Percentiles rank a stretch among this genome's conserved stretches.
phyloP scores from a whole-genome alignment of 2,329 filamentous ascomycete species.

The Bipolaris victoriae region DNA sequence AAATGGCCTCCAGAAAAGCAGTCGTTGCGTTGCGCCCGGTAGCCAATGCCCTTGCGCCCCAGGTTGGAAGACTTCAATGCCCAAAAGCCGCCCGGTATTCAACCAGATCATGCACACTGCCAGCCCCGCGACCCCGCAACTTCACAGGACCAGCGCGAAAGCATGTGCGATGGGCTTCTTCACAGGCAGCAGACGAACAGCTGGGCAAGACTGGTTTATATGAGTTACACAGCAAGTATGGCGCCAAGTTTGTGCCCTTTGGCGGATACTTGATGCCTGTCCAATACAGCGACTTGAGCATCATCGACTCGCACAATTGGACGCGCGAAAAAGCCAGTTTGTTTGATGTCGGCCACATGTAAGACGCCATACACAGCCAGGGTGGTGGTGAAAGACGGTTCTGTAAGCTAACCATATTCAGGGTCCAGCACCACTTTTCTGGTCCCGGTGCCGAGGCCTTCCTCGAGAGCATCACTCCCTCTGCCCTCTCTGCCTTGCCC shows the following conservation, averaged over 20 bases:
- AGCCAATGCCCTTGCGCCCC: conserved; percentile 31
- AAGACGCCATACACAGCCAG: conserved; percentile 41
- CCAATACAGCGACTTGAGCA: conserved; percentile 78
- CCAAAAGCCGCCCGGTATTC: conserved; percentile 20
- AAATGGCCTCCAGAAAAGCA: conserved; percentile 41
- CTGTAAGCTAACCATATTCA: conserved; percentile 33
- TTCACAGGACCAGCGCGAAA: conserved; percentile 22
- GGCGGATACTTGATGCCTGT: conserved; percentile 93
- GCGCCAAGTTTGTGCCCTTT: conserved; percentile 96
- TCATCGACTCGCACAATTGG: conserved; percentile 86
- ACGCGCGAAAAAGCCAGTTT: conserved; percentile 86
- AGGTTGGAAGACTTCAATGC: conserved; percentile 20
- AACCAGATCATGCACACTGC: conserved; percentile 23
- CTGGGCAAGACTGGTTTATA: conserved; percentile 73
- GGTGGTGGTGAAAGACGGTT: not conserved
- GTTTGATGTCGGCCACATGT: conserved; percentile 98
- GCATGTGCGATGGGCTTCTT: conserved; percentile 39
- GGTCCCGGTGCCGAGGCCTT: conserved; percentile 82
- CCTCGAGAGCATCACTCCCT: conserved; percentile 83
- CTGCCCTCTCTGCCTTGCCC: conserved; percentile 68
- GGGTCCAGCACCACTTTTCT: conserved; percentile 80
- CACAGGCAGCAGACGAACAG: conserved; percentile 31
- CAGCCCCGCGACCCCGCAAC: conserved; percentile 36
- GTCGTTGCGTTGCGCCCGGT: conserved; percentile 32
- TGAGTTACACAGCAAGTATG: conserved; percentile 76